phyloP scores from a whole-genome alignment of 192 early-diverging fungal species.

The Backusella macrospora region DNA sequence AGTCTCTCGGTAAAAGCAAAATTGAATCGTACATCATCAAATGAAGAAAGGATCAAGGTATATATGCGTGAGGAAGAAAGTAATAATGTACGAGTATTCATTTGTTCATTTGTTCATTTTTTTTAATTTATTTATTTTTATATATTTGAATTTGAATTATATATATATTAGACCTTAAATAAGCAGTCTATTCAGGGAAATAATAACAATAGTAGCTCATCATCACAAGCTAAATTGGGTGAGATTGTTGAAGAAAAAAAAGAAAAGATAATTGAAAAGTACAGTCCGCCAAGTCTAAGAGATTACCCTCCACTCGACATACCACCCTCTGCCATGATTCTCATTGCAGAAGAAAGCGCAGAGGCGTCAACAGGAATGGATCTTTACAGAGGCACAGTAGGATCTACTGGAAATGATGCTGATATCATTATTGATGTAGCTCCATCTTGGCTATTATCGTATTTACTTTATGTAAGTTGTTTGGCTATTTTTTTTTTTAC shows the following conservation, averaged over 20 bases:
- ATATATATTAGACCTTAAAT: not conserved
- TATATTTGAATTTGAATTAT: not conserved
- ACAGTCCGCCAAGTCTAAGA: slow-evolving; percentile 43
- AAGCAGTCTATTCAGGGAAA: not conserved
- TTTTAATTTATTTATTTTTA: not conserved
- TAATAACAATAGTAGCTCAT: not conserved
- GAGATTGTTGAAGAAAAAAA: slow-evolving; percentile 1
- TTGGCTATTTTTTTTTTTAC: not conserved
- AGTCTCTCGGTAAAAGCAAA: slow-evolving; percentile 49
- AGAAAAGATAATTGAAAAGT: slow-evolving; percentile 16
- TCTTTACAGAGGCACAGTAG: slow-evolving; percentile 69
- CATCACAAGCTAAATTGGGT: not conserved
- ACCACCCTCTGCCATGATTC: slow-evolving; percentile 63
- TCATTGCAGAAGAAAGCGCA: slow-evolving; percentile 75
- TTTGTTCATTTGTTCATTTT: too few species aligned
- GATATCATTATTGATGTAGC: slow-evolving; percentile 65
- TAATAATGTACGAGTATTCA: too few species aligned
- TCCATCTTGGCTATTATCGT: slow-evolving; percentile 84
- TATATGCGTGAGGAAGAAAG: not conserved
- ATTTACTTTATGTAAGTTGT: slow-evolving; percentile 60
- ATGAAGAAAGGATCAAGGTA: slow-evolving; percentile 31
- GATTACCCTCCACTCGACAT: slow-evolving; percentile 69
- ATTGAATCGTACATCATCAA: slow-evolving; percentile 43
- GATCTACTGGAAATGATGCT: slow-evolving; percentile 47
- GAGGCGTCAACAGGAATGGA: slow-evolving; percentile 73